Base-by-base conservation (phyloP, 805 yeast genomes). In the Kluyveromyces wickerhamii region DNA sequence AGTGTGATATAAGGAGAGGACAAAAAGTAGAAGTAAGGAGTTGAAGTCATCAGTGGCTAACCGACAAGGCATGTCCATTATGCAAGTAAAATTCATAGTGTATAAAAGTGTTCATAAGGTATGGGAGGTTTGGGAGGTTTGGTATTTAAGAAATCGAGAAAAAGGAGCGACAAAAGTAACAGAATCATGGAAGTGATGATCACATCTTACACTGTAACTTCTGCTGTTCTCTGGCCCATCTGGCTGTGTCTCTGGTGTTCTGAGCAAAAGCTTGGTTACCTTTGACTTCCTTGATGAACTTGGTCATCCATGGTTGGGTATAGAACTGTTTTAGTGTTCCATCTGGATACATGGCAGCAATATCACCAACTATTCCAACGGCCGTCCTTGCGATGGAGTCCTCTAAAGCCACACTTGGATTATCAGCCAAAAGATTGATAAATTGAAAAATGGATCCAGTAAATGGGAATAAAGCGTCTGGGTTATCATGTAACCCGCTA, bases 201-300 rank as follows among this genome's bases (percentile, higher is more conserved):
- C 43, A 48, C 37, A 53, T 35, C 1, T 53, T 42, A 23, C 53
- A 32, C 43, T 57, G 62, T 29, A 40, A 43, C 29, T 54, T 55
- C 36, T 57, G 61, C 42, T 65, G 95, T 51, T 83, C 95, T 47
- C 92, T 74, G 11, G 98, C 96, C 97, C 97, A 92, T 62, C 88
- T 75, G 7, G 96, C 96, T n/a, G 95, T 84, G 51, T 82, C 92
- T 55, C 74, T 77, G 9, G 96, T 86, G 36, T 69, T 63, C 48
- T 72, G 74, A 22, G 75, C 66, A 53, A 77, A 83, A 21, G 66
- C 48, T 42, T 71, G 67, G 53, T 78, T 79, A 35, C 73, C 52
- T 59, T 92, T 74, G 15, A 88, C 79, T 52, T 68, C 74, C 56
- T 76, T 79, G 54, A 92, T 79, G 53, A 84, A 73, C 17, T 75